Base-by-base conservation (phyloP, 2,329 filamentous ascomycete species). In the Neopestalotiopsis sp. region DNA sequence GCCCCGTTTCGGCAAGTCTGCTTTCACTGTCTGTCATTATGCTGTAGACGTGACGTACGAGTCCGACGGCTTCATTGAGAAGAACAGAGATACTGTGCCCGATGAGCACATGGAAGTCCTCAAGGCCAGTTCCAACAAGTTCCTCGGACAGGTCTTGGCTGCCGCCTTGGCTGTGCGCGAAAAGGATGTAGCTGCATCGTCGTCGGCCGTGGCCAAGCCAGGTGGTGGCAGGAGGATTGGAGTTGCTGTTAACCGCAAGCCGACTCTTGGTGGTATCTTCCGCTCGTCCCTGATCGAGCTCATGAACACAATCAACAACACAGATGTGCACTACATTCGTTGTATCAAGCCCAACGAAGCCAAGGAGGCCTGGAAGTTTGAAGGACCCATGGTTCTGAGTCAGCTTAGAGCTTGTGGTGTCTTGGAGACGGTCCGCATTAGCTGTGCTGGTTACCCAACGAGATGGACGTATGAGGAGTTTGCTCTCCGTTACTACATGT, bases 381-480 rank as follows among this genome's bases (percentile, higher is more conserved):
- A 99, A 79, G 96, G 96, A 0, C 96, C 97, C 3, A 99, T 99
- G 96, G 96, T 99, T 74, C 88, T 99, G 70, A 97, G 94, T 81
- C 96, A 99, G 82, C 86, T 99, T 76, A 91, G 97, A 81, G 96
- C 96, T 82, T 99, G 96, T 83, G 96, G 96, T 95, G 97, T 99
- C 49, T 89, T 99, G 69, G 96, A 99, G 83, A 99, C 96, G 4
- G 96, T 99, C 68, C 91, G 96, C 78, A 99, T 99, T 81, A 97
- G 94, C 83, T 97, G 93, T 79, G 96, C 96, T 72, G 96, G 96
- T 71, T 99, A 99, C 78, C 96, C 96, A 17, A 98, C 96, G 60
- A 88, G 96, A 79, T 99, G 96, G 97, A 98, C 96, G 0, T 99
- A 98, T 78, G 96, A 99, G 78, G 96, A 99, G 79, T 99, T 99